Conservation (phyloP, 1,139 yeast genomes). For the Taiozyma sp. region DNA sequence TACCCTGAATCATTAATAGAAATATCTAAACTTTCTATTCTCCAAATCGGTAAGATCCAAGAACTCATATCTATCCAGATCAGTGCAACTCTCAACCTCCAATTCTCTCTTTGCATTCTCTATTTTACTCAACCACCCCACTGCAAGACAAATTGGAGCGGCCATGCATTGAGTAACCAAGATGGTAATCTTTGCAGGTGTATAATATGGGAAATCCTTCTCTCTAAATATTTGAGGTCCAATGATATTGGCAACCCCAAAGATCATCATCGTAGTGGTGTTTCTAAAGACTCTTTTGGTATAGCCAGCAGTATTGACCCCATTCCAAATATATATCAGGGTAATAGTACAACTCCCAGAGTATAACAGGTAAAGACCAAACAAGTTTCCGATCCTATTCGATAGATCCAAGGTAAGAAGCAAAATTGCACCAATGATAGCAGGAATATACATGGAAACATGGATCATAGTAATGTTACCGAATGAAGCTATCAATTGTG, state of each 20-base stretch:
- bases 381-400: constrained; percentile 36
- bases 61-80: constrained; percentile 37
- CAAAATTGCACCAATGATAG: constrained; percentile 40
- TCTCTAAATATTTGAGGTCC: constrained; percentile 41
- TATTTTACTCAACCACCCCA: constrained; percentile 28
- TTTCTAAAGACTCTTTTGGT: constrained; percentile 38
- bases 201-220: constrained; percentile 36
- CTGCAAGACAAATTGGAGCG: constrained; percentile 11
- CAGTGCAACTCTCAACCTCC: constrained; percentile 12
- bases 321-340: constrained; percentile 36
- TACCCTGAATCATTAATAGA: constrained; percentile 2
- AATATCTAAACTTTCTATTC: constrained; percentile 43
- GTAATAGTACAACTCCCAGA: constrained; percentile 37
- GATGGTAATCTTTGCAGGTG: constrained; percentile 46
- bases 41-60: constrained; percentile 46
- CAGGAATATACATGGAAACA: constrained; percentile 35
- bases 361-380: constrained; percentile 34
- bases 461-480: constrained; percentile 28
- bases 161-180: constrained; percentile 35
- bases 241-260: constrained; percentile 36
- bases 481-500: constrained; percentile 22
- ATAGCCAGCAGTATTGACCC: constrained; percentile 34
- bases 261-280: constrained; percentile 37
- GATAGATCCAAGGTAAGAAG: constrained; percentile 32
- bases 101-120: constrained; percentile 29